These are phyloP conservation scores for Dacryopinax spathularia DNA, from an alignment of 768 basidiomycete genomes.

Conservation along the genomic window DNA sequence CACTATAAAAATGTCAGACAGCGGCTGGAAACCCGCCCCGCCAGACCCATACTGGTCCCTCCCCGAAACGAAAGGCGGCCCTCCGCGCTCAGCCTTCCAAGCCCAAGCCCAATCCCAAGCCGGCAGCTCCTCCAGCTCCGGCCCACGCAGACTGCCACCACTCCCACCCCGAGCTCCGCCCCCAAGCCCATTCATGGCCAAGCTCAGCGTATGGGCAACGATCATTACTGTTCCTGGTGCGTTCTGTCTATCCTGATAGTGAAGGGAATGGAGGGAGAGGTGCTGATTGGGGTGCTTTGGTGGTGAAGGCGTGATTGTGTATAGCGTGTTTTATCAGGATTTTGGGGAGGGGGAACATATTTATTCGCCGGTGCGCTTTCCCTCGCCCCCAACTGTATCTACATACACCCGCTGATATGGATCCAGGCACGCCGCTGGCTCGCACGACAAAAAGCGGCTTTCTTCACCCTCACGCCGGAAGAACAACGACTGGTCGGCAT, in stretches of 20 bases:
- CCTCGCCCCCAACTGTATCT: background rate
- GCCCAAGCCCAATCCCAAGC: background rate
- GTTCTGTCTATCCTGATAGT: background rate
- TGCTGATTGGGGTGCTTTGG: background rate
- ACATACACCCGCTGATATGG: background rate
- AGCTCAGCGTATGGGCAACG: background rate
- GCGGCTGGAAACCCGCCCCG: background rate
- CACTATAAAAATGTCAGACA: background rate
- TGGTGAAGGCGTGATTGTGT: slow-evolving; percentile 15
- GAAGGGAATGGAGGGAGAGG: background rate
- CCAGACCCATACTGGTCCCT: background rate
- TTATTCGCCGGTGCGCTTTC: slow-evolving; percentile 43
- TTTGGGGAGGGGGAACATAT: slow-evolving; percentile 61
- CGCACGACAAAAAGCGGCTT: slow-evolving; percentile 32
- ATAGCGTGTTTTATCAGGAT: slow-evolving; percentile 48
- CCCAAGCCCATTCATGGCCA: background rate
- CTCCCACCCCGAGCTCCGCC: background rate
- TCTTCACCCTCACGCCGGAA: slow-evolving; percentile 46
- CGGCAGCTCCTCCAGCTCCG: background rate
- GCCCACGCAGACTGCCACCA: background rate
- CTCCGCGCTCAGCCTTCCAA: too few species aligned
- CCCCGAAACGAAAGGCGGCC: background rate
- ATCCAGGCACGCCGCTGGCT: slow-evolving; percentile 47
- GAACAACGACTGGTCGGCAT: slow-evolving; percentile 26
- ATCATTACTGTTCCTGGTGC: background rate